Evolutionary conservation across 129 eudicot genomes (phyloP), one percentile per base, ranked within the genome.

Genomic region (Glebionis coronaria): DNA sequence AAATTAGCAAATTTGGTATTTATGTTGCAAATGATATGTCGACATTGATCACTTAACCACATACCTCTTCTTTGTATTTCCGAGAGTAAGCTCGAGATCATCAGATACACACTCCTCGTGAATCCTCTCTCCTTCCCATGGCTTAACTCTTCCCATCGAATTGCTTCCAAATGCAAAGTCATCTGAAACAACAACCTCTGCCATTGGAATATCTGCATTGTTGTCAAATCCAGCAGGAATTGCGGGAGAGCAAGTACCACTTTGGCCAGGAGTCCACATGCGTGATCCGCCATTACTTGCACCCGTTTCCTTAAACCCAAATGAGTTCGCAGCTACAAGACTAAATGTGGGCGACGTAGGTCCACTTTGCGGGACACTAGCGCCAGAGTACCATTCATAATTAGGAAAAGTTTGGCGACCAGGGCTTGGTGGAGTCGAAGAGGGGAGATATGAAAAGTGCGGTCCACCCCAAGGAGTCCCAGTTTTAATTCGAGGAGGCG

Each of bases 91-190:
- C 78, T 90, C 97, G 9, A 90, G 90, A 70, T 84, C 97, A 75
- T 90, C 97, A 2, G 86, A 64, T 9, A 71, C 93, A 13, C 81
- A 81, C 31, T 74, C 96, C 72, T 83, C 97, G 31, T 90, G 97
- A 57, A 90, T 90, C 87, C 87, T 80, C 74, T 90, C 97, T 63
- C 97, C 97, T 84, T 90, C 85, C 97, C 97, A 90, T 0, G 97
- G 86, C 76, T 87, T 87, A 69, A 90, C 97, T 20, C 83, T 73
- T 57, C 42, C 42, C 42, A 35, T 8, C 10, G 42, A 35, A 35
- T 35, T 7, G 42, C 42, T 35, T 35, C 83, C 86, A 21, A 90
- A 90, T 18, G 95, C 97, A 67, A 90, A 90, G 25, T 90, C 97
- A 71, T 80, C 88, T 4, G 88, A 29, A 14, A 82, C 53, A 14